Percentiles rank a stretch among this genome's conserved stretches.
Conservation (phyloP, 1,139 yeast species). For the Debaryomycetaceae sp. region DNA sequence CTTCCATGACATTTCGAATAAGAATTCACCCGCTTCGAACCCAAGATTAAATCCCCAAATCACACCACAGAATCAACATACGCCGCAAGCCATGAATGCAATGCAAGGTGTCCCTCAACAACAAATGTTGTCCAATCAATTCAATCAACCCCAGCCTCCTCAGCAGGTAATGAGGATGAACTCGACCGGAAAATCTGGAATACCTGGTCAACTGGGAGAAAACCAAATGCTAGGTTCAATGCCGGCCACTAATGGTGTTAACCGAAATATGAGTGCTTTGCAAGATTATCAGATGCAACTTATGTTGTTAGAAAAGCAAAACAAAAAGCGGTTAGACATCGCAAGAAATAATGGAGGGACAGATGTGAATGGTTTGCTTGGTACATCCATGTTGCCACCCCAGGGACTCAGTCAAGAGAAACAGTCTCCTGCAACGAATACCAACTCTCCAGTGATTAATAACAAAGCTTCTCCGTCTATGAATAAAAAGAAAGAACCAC, state of each 20-base stretch:
- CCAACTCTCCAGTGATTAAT: conserved; percentile 30
- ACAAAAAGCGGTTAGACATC: conserved; percentile 57
- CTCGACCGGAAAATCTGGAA: conserved; percentile 8
- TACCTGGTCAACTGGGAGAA: conserved; percentile 3
- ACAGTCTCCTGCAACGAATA: conserved; percentile 26
- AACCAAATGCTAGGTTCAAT: conserved; percentile 3
- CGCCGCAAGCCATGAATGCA: conserved; percentile 10
- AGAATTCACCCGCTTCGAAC: conserved; percentile 18
- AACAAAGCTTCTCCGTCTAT: conserved; percentile 37
- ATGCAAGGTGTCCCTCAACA: conserved; percentile 13
- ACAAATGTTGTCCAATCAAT: conserved; percentile 9
- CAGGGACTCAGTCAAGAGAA: conserved; percentile 13
- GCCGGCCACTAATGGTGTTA: background rate
- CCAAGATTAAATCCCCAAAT: conserved; percentile 14
- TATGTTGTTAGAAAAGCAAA: conserved; percentile 67
- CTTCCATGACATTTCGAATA: conserved; percentile 13
- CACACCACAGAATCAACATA: conserved; percentile 18
- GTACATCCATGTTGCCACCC: conserved; percentile 22
- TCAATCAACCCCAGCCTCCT: conserved; percentile 10
- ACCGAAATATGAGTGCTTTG: conserved; percentile 42
- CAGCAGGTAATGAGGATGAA: conserved; percentile 12
- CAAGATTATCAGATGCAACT: conserved; percentile 78
- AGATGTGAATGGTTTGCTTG: conserved; percentile 15
- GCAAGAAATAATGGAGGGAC: conserved; percentile 36
- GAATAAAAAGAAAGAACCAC: conserved; percentile 28